phyloP scores from a whole-genome alignment of 192 early-diverging fungal species.

The Chytriomyces hyalinus region DNA sequence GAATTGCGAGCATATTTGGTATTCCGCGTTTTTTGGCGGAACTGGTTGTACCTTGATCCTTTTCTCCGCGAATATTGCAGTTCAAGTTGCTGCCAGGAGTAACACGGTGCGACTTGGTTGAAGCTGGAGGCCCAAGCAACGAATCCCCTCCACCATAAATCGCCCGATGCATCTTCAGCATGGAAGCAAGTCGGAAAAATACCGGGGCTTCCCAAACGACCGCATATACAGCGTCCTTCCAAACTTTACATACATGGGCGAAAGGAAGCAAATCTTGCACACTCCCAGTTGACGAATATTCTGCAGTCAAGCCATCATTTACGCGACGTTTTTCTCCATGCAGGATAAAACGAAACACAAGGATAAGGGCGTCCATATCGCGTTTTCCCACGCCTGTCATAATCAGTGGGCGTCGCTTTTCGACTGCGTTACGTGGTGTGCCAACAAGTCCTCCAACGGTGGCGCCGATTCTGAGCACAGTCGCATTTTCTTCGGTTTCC shows the following conservation, averaged over 20 bases:
- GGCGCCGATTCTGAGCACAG: neutral
- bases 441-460: neutral
- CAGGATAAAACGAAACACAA: neutral
- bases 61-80: too few species aligned
- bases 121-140: neutral
- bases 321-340: neutral
- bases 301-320: too few species aligned
- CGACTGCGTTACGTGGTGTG: neutral
- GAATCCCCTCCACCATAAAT: neutral
- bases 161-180: conserved; percentile 9
- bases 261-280: neutral
- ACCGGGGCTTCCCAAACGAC: conserved; percentile 2
- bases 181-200: neutral
- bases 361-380: neutral
- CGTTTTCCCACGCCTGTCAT: too few species aligned
- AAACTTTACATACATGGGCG: conserved; percentile 1
- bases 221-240: neutral
- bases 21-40: conserved; percentile 1
- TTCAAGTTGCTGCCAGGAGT: too few species aligned
- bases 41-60: too few species aligned
- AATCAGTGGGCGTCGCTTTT: neutral
- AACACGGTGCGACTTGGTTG: too few species aligned
- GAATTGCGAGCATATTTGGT: conserved; percentile 1
- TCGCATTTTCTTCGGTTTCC: neutral
- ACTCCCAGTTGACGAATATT: neutral